Percentiles rank a stretch among this genome's conserved stretches.
Evolutionary conservation across 2,329 filamentous ascomycete genomes (phyloP).

Genomic region (Ophiocordyceps sinensis): DNA sequence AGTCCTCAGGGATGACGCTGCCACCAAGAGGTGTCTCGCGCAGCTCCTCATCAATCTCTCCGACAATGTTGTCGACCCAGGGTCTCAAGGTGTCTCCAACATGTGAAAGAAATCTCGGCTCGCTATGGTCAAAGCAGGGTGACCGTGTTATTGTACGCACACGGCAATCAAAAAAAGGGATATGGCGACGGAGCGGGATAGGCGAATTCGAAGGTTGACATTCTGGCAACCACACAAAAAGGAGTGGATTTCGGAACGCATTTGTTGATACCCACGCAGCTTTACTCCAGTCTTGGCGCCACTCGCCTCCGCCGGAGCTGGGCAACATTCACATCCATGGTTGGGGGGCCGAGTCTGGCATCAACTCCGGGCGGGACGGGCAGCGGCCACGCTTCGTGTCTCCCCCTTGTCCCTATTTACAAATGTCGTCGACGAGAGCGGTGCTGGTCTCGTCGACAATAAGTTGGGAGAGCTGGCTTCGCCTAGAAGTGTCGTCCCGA

Average conservation of each 20-base stretch:
- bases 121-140: background rate
- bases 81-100: slow-evolving; percentile 17
- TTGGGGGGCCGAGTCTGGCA: too few relatives aligned
- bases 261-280: background rate
- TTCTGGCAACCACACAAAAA: too few relatives aligned
- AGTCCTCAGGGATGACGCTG: slow-evolving; percentile 89
- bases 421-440: too few relatives aligned
- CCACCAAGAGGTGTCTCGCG: slow-evolving; percentile 93
- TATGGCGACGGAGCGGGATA: background rate
- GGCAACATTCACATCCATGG: too few relatives aligned
- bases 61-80: slow-evolving; percentile 57
- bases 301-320: too few relatives aligned
- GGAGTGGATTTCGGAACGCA: background rate
- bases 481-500: too few relatives aligned
- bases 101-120: slow-evolving; percentile 12
- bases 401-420: too few relatives aligned
- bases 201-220: too few relatives aligned
- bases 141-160: background rate
- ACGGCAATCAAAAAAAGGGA: background rate
- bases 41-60: slow-evolving; percentile 93
- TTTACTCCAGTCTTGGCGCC: background rate
- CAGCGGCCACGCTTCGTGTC: too few relatives aligned
- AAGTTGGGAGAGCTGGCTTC: too few relatives aligned
- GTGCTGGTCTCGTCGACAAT: too few relatives aligned
- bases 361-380: too few relatives aligned